These are phyloP conservation scores for Meyerozyma sp. DNA, from an alignment of 1,139 yeast species.

Conservation along the genomic window DNA sequence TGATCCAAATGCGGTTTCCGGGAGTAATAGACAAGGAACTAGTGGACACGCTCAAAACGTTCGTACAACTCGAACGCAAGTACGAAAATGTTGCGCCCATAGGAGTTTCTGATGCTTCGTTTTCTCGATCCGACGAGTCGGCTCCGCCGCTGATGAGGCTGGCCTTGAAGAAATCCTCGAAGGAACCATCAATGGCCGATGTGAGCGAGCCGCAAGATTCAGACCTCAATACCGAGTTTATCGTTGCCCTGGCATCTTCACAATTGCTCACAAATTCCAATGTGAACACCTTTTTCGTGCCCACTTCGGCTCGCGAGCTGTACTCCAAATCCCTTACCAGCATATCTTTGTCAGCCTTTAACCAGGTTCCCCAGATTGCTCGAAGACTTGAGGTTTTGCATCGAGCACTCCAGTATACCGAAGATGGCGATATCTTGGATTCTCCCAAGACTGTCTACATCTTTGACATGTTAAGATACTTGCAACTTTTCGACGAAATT, in stretches of 20 bases:
- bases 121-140: constrained; percentile 20
- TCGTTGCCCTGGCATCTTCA: constrained; percentile 35
- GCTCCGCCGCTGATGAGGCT: constrained; percentile 11
- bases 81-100: constrained; percentile 32
- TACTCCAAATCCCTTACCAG: constrained; percentile 24
- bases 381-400: constrained; percentile 51
- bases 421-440: constrained; percentile 28
- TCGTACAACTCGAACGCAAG: constrained; percentile 31
- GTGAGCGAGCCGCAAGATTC: background rate
- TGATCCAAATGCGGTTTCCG: constrained; percentile 52
- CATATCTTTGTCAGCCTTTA: constrained; percentile 21
- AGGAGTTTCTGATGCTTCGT: constrained; percentile 32
- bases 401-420: constrained; percentile 45
- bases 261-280: constrained; percentile 31
- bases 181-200: background rate
- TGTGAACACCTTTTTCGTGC: constrained; percentile 35
- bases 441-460: constrained; percentile 47
- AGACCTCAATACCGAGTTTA: constrained; percentile 18
- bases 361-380: constrained; percentile 20
- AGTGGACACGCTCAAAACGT: constrained; percentile 14
- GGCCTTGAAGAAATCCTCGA: background rate
- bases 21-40: constrained; percentile 35
- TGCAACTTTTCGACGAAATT: constrained; percentile 10
- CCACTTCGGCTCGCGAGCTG: constrained; percentile 27
- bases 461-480: constrained; percentile 38